Conservation (phyloP, 1,284 basidiomycete genomes). For the Puccinia novopanici region DNA sequence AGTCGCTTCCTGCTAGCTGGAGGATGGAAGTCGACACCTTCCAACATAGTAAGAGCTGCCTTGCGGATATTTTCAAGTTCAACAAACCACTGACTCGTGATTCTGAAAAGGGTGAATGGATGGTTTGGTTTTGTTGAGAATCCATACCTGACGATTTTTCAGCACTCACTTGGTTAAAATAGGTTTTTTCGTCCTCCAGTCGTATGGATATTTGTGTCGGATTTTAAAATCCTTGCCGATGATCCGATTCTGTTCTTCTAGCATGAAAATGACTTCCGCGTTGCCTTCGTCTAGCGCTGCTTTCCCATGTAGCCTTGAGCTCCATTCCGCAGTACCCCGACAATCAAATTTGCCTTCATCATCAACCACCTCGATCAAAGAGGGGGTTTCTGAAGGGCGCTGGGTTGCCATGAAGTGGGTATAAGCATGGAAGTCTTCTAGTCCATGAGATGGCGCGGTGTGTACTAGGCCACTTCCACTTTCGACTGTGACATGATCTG, state of each 20-base stretch:
- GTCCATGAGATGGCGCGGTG: constrained; percentile 90
- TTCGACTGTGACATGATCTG: constrained; percentile 74
- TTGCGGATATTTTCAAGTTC: constrained; percentile 82
- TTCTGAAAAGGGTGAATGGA: constrained; percentile 63
- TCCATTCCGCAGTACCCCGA: constrained; percentile 62
- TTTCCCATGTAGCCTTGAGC: constrained; percentile 67
- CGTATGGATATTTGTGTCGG: constrained; percentile 89
- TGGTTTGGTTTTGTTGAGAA: not conserved
- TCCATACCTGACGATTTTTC: not conserved
- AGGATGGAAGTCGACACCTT: constrained; percentile 77
- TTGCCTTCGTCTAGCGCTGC: constrained; percentile 74
- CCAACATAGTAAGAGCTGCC: constrained; percentile 71
- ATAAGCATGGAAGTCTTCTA: constrained; percentile 74
- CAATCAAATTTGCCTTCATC: constrained; percentile 73
- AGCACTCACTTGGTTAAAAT: constrained; percentile 77
- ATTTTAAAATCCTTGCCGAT: constrained; percentile 70
- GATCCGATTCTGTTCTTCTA: constrained; percentile 68
- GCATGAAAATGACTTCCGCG: constrained; percentile 68
- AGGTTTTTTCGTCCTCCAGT: constrained; percentile 93
- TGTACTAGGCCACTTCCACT: constrained; percentile 97
- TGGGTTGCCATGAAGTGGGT: constrained; percentile 59
- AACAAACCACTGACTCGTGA: constrained; percentile 97
- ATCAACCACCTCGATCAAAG: constrained; percentile 65
- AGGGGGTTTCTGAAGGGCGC: not conserved
- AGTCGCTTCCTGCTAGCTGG: constrained; percentile 76